Percentiles rank a stretch among this genome's conserved stretches.
Conservation (phyloP, 208 protist genomes). For the Acanthamoeba castellanii region DNA sequence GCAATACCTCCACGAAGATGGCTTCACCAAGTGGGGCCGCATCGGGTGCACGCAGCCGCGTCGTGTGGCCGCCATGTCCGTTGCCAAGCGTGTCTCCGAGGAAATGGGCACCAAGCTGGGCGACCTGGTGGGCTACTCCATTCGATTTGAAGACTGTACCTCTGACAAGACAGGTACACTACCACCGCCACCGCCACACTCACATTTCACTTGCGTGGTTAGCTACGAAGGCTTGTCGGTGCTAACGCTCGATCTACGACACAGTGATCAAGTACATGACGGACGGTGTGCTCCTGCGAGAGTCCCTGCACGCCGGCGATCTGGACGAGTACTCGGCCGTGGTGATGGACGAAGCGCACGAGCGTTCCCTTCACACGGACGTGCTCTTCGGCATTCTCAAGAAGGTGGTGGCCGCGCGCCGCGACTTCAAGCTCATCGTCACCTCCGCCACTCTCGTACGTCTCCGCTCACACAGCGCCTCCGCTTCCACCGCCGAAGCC, state of each 20-base stretch:
- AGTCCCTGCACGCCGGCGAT: conserved; percentile 87
- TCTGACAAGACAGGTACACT: conserved; percentile 68
- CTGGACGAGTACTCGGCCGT: conserved; percentile 90
- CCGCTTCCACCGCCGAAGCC: neutral
- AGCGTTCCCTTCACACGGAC: conserved; percentile 96
- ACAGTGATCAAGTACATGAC: conserved; percentile 95
- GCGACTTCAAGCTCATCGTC: conserved; percentile 99
- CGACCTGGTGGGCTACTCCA: conserved; percentile 89
- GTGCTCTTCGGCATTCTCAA: conserved; percentile 98
- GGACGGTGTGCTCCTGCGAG: conserved; percentile 94
- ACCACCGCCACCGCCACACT: too few species aligned
- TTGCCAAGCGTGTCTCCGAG: conserved; percentile 95
- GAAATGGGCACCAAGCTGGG: conserved; percentile 93
- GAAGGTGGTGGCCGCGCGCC: conserved; percentile 86
- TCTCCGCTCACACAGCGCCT: conserved; percentile 81
- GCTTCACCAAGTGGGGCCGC: conserved; percentile 78
- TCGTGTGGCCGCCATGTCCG: conserved; percentile 95
- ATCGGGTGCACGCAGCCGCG: conserved; percentile 95
- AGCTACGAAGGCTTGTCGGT: too few species aligned
- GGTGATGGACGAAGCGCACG: conserved; percentile 96
- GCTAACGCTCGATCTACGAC: conserved; percentile 90
- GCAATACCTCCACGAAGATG: conserved; percentile 94
- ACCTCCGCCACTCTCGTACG: conserved; percentile 98
- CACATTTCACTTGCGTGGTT: neutral
- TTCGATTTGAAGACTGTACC: conserved; percentile 90